A percentile compares a stretch with the other conserved stretches of the same genome.
phyloP scores from a whole-genome alignment of 257 asterid species.

The Solanum ossicruentum region DNA sequence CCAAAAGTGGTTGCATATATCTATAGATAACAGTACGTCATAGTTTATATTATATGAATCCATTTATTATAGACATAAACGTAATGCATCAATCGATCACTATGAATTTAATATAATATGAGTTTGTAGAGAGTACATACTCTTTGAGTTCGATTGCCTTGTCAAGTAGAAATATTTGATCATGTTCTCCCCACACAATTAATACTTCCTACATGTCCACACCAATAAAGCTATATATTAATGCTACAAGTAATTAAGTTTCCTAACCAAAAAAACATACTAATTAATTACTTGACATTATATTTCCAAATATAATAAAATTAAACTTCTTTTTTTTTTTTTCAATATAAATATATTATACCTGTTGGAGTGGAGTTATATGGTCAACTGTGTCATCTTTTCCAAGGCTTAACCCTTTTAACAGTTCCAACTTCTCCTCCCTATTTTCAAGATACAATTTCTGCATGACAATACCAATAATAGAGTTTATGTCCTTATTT shows the following conservation, averaged over 20 bases:
- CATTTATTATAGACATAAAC: neutral
- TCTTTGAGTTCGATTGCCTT: constrained; percentile 45
- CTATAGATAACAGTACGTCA: too few relatives aligned
- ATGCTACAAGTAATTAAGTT: neutral
- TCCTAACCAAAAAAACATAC: neutral
- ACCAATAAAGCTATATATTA: neutral
- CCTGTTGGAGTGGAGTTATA: constrained; percentile 51
- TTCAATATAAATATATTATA: neutral
- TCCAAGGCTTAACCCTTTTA: constrained; percentile 49
- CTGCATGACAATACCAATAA: constrained; percentile 20
- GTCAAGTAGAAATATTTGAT: constrained; percentile 49
- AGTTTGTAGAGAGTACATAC: constrained; percentile 19
- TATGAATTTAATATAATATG: neutral
- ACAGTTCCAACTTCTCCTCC: constrained; percentile 57
- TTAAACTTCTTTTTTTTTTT: neutral
- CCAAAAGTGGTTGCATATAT: neutral
- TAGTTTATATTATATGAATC: neutral
- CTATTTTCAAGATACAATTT: constrained; percentile 42
- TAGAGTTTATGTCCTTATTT: neutral
- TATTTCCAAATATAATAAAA: neutral
- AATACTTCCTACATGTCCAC: constrained; percentile 38
- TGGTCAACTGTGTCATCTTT: neutral
- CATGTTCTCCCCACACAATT: constrained; percentile 83
- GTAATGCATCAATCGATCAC: neutral
- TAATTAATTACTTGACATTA: neutral